Percentiles rank a stretch among this genome's conserved stretches.
Evolutionary conservation across 805 yeast species (phyloP).

Genomic region (Lipomyces lipofer): DNA sequence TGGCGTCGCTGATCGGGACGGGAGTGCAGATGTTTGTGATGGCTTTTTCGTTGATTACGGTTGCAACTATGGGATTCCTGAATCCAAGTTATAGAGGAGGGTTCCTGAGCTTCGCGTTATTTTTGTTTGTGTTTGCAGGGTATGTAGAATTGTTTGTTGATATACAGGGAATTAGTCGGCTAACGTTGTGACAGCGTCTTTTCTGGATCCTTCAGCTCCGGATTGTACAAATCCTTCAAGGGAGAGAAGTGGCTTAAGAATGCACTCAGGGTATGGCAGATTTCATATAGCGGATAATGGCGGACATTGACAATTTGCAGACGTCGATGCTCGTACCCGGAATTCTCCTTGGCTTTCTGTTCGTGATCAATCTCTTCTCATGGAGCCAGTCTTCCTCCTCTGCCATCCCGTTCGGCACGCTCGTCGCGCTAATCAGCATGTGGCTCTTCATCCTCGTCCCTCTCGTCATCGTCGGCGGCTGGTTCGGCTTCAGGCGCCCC

Average conservation of each 20-base stretch:
- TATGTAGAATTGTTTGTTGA: too few species aligned
- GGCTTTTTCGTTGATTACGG: slow-evolving; percentile 55
- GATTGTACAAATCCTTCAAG: slow-evolving; percentile 56
- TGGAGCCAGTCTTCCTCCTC: slow-evolving; percentile 75
- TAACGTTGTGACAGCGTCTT: slow-evolving; percentile 44
- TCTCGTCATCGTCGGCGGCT: slow-evolving; percentile 64
- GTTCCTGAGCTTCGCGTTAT: slow-evolving; percentile 58
- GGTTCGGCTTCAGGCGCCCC: slow-evolving; percentile 44
- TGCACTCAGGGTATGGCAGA: slow-evolving; percentile 36
- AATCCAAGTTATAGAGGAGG: slow-evolving; percentile 71
- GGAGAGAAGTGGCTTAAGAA: slow-evolving; percentile 43
- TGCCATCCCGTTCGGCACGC: slow-evolving; percentile 77
- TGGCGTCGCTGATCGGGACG: slow-evolving; percentile 63
- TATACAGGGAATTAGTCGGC: too few species aligned
- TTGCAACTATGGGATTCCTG: slow-evolving; percentile 55
- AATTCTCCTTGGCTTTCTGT: slow-evolving; percentile 49
- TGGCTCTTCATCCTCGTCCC: slow-evolving; percentile 74
- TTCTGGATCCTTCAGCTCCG: slow-evolving; percentile 71
- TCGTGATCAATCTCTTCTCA: slow-evolving; percentile 64
- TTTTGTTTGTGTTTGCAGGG: slow-evolving; percentile 68
- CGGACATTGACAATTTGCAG: slow-evolving; percentile 15
- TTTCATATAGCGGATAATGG: slow-evolving; percentile 18
- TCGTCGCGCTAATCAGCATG: slow-evolving; percentile 57
- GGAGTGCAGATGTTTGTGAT: slow-evolving; percentile 73
- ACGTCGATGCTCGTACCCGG: slow-evolving; percentile 39